Base-by-base conservation (phyloP, 1,284 basidiomycete species). In the Trichosporon sp. region DNA sequence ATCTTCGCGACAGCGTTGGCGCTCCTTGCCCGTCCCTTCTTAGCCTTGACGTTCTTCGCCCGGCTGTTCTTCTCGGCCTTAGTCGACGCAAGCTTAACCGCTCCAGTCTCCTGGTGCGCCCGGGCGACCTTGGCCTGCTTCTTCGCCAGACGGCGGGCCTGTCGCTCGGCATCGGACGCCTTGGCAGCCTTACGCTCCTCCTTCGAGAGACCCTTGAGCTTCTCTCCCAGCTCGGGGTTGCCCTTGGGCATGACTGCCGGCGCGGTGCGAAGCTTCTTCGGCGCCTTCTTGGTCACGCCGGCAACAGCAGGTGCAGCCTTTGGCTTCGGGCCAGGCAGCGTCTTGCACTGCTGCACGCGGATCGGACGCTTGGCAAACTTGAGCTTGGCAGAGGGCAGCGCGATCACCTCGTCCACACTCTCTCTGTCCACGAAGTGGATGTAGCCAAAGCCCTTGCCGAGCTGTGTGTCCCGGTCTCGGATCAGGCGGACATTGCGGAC, bases 361-460 rank as follows among this genome's bases (percentile, higher is more conserved):
- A 95, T 83, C 70, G 88, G 91, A 64, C 91, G 89, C 78, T 95
- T 95, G 13, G 90, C 91, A 73, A 95, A 91, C 77, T 89, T 91
- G 76, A 95, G 86, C 69, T 88, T 89, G 33, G 78, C 80, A 19
- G 85, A 82, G 56, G 91, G 88, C 21, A 95, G 81, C 0, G 89
- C 89, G 32, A 96, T 83, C 37, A 95, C 80, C 80, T 95, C 92
- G 75, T 96, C 94, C 1, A 94, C 91, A 72, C 90, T 92, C 76
- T 88, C 87, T 2, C 88, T 87, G 73, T 95, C 91, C 60, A 83
- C 77, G 70, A 98, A 93, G 71, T 92, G 88, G 9, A 98, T 88
- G 77, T 98, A 98, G 10, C 89, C 95, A 75, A 99, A 95, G 1
- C 95, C 95, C 81, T 97, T 98, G n/a, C 95, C 95, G 34, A 98